Evolutionary conservation across 768 basidiomycete genomes (phyloP), one percentile per base, ranked within the genome.

Genomic region (Cyathus striatus): DNA sequence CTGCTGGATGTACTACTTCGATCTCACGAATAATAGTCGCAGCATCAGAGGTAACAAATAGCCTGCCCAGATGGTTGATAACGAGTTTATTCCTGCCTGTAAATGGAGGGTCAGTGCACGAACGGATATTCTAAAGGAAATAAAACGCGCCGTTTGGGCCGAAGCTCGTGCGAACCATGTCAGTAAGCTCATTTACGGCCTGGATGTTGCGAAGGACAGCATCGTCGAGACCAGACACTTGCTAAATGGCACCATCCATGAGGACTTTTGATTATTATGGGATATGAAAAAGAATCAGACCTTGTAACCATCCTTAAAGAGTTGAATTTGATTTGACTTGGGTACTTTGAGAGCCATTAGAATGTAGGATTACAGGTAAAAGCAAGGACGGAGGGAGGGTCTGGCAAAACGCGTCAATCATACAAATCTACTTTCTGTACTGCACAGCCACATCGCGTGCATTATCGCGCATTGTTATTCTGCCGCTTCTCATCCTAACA

Each of bases 241-340:
- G 82, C 84, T 60, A 35, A 32, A 38, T n/a, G n/a, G n/a, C n/a
- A n/a, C n/a, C n/a, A 36, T 20, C 25, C 14, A 12, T 32, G 37
- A 42, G 51, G 38, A 49, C 47, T 35, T 33, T 39, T 14, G 23
- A 24, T 22, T 21, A 18, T 4, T 10, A 35, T 6, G 27, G 43
- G 14, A 24, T 4, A 20, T 24, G 23, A 36, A 14, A 32, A 17
- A 40, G 23, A 38, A 40, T 25, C 42, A 17, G 10, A 88, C 92
- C 76, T 95, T 96, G 78, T 91, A 93, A 20, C 95, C 95, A 23
- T 96, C 90, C 64, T 97, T 97, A 77, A 99, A 98, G 30, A 99
- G 79, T 63, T 93, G 91, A 32, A 93, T 59, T 49, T 85, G 88
- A 59, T 81, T 86, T 41, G 84, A 70, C 64, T 93, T 93, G 22